These are phyloP conservation scores for Ramalina intermedia DNA, from an alignment of 495 filamentous ascomycete genomes.

Conservation along the genomic window DNA sequence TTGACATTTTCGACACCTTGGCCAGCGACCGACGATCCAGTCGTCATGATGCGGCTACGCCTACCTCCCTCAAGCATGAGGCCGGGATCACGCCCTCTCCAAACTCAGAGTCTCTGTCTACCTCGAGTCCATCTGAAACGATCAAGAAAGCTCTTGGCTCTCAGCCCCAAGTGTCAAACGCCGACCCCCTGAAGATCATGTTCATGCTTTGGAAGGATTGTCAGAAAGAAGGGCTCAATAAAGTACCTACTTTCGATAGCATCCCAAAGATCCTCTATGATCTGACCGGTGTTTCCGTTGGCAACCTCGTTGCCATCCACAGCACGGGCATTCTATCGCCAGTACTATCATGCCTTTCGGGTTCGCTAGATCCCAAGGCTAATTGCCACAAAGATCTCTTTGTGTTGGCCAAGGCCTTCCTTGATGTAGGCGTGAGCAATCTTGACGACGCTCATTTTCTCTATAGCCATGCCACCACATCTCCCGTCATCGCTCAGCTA, in stretches of 20 bases:
- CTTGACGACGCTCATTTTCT: conserved; percentile 69
- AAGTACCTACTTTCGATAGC: neutral
- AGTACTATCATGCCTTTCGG: conserved; percentile 56
- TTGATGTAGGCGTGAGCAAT: conserved; percentile 54
- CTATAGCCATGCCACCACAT: conserved; percentile 48
- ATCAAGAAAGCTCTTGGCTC: conserved; percentile 7
- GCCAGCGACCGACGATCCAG: neutral
- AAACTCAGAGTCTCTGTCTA: neutral
- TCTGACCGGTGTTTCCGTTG: conserved; percentile 42
- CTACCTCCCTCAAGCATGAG: neutral
- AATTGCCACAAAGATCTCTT: conserved; percentile 43
- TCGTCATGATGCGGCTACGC: neutral
- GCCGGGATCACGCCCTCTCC: neutral
- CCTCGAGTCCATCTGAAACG: conserved; percentile 20
- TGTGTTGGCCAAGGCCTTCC: conserved; percentile 41
- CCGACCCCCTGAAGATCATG: conserved; percentile 13
- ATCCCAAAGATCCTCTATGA: conserved; percentile 17
- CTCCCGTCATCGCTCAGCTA: conserved; percentile 50
- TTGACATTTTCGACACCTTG: conserved; percentile 23
- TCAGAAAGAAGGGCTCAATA: conserved; percentile 20
- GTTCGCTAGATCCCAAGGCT: conserved; percentile 26
- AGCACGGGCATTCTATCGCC: conserved; percentile 58
- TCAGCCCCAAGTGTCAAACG: conserved; percentile 7
- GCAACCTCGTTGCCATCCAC: conserved; percentile 67
- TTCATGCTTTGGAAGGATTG: conserved; percentile 10